phyloP scores from a whole-genome alignment of 2,329 filamentous ascomycete species.

The Diaporthe ampelina region DNA sequence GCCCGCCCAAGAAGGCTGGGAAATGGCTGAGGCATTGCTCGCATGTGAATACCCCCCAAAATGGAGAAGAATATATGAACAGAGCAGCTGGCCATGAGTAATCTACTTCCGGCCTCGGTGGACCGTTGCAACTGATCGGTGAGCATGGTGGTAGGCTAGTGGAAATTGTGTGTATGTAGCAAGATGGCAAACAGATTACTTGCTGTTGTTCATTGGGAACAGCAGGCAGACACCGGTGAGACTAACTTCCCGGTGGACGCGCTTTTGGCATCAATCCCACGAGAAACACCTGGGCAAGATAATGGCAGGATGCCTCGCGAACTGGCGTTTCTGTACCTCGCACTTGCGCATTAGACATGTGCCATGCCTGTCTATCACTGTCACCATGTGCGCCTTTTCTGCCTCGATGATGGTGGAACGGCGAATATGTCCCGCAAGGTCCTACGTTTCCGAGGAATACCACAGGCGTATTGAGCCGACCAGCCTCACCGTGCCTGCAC shows the following conservation, averaged over 20 bases:
- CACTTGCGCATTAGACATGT: neutral
- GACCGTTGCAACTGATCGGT: neutral
- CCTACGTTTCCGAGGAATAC: neutral
- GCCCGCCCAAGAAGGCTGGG: neutral
- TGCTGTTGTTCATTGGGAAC: neutral
- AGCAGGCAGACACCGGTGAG: neutral
- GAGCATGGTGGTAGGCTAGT: neutral
- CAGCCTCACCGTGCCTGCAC: too few species aligned
- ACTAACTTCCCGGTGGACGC: neutral
- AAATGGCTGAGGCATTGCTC: neutral
- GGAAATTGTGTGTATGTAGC: neutral
- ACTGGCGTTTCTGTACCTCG: neutral
- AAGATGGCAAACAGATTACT: neutral
- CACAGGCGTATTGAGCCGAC: too few species aligned
- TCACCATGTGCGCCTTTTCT: too few species aligned
- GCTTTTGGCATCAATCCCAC: neutral
- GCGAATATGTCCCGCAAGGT: neutral
- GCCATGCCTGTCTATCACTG: neutral
- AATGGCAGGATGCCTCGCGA: neutral
- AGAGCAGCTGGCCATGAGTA: neutral
- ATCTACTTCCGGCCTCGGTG: neutral
- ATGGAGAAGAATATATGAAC: neutral
- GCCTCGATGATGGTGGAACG: neutral
- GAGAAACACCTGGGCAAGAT: neutral
- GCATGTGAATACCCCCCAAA: neutral